phyloP scores from a whole-genome alignment of 2,329 filamentous ascomycete species.

The Pseudogymnoascus sp. region DNA sequence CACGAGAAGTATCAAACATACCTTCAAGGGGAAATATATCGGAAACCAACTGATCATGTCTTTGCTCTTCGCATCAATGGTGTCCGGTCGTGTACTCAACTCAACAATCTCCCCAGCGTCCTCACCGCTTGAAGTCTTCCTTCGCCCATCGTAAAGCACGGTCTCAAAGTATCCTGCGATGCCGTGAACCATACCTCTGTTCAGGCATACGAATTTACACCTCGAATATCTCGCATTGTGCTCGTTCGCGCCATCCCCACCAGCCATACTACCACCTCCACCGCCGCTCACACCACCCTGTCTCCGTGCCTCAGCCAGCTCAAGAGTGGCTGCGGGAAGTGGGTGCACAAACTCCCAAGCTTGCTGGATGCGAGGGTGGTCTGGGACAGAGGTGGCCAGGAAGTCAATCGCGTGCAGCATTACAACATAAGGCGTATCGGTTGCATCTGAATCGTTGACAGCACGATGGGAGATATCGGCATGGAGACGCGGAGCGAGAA shows the following conservation, averaged over 20 bases:
- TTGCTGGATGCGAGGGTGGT: constrained; percentile 57
- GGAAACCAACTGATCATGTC: constrained; percentile 99
- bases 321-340: constrained; percentile 51
- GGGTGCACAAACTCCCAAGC: constrained; percentile 79
- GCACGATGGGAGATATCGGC: constrained; percentile 65
- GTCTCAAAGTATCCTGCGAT: constrained; percentile 94
- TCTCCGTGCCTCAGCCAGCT: constrained; percentile 46
- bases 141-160: constrained; percentile 63
- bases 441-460: constrained; percentile 58
- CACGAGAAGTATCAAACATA: constrained; percentile 34
- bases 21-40: constrained; percentile 94
- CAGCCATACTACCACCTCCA: constrained; percentile 64
- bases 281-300: constrained; percentile 58
- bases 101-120: constrained; percentile 54
- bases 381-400: constrained; percentile 58
- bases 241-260: constrained; percentile 75
- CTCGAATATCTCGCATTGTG: constrained; percentile 81
- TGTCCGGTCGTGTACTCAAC: constrained; percentile 85
- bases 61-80: constrained; percentile 84
- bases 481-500: constrained; percentile 78
- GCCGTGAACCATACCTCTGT: constrained; percentile 80
- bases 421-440: constrained; percentile 90
- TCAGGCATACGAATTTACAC: constrained; percentile 67
- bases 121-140: constrained; percentile 18
- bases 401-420: constrained; percentile 86